Evolutionary conservation across 345 rosid genomes (phyloP).

Genomic region (Bruguiera gymnorhiza): DNA sequence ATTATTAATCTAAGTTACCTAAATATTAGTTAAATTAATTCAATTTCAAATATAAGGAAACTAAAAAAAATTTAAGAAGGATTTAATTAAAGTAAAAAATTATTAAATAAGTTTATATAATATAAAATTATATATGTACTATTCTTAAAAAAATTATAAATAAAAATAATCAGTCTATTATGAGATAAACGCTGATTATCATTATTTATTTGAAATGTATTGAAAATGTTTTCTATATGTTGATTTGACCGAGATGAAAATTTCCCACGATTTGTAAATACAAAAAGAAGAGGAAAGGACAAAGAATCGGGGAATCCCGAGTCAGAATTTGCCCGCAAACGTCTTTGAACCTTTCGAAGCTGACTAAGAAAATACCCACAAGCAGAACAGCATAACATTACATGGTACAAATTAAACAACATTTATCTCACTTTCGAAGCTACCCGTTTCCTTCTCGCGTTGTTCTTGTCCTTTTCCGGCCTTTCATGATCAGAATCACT

Average conservation of each 20-base stretch:
- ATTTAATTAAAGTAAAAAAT: no score
- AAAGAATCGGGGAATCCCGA: not conserved
- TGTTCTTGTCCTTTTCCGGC: conserved; percentile 12
- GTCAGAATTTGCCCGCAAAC: not conserved
- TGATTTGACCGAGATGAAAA: not conserved
- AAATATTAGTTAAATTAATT: no score
- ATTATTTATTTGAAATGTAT: not conserved
- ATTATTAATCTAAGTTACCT: no score
- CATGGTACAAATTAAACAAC: not conserved
- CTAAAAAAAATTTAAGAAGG: no score
- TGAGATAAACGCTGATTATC: not conserved
- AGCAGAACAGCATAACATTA: not conserved
- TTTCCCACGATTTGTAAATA: not conserved
- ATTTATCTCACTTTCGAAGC: not conserved
- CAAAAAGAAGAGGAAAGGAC: no score
- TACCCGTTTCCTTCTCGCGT: not conserved
- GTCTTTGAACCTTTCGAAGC: not conserved
- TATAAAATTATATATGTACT: no score
- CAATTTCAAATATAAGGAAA: no score
- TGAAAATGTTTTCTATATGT: not conserved
- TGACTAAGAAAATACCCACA: not conserved
- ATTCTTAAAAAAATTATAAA: no score
- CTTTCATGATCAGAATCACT: conserved; percentile 13
- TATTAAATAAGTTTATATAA: no score
- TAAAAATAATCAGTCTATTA: no score